Percentiles rank a stretch among this genome's conserved stretches.
phyloP scores from a whole-genome alignment of 2,329 filamentous ascomycete genomes.

The Epicoccum nigrum region DNA sequence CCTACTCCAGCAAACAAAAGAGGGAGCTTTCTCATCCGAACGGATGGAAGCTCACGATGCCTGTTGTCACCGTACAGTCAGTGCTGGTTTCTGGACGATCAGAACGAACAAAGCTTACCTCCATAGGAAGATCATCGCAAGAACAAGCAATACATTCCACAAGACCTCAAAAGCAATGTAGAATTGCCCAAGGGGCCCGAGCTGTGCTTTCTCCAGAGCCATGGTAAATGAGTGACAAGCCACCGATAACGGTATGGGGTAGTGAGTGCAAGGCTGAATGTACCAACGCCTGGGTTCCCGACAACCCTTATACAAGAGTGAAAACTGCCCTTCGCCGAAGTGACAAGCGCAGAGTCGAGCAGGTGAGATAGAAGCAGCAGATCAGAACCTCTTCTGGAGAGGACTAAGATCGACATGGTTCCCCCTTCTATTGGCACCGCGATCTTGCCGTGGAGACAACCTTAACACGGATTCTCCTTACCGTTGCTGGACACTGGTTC shows the following conservation, averaged over 20 bases:
- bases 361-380: constrained; percentile 1
- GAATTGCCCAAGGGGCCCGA: constrained; percentile 20
- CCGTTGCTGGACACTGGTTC: constrained; percentile 8
- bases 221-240: constrained; percentile 17
- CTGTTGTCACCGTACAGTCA: background rate
- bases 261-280: constrained; percentile 8
- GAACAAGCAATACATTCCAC: constrained; percentile 15
- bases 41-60: constrained; percentile 36
- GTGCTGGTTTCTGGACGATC: background rate
- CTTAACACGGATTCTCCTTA: constrained; percentile 6
- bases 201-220: constrained; percentile 14
- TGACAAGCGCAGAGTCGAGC: background rate
- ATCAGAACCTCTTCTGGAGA: constrained; percentile 3
- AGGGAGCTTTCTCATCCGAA: constrained; percentile 40
- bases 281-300: constrained; percentile 3
- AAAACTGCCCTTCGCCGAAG: constrained; percentile 7
- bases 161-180: constrained; percentile 16
- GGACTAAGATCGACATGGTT: constrained; percentile 11
- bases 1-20: constrained; percentile 33
- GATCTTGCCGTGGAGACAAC: constrained; percentile 11
- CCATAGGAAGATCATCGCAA: constrained; percentile 29
- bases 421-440: constrained; percentile 1
- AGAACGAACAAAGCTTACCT: background rate
- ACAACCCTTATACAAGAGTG: constrained; percentile 15
- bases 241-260: constrained; percentile 6